Conservation (phyloP, 371 early-diverging fungal species). For the Fennellomyces sp. region DNA sequence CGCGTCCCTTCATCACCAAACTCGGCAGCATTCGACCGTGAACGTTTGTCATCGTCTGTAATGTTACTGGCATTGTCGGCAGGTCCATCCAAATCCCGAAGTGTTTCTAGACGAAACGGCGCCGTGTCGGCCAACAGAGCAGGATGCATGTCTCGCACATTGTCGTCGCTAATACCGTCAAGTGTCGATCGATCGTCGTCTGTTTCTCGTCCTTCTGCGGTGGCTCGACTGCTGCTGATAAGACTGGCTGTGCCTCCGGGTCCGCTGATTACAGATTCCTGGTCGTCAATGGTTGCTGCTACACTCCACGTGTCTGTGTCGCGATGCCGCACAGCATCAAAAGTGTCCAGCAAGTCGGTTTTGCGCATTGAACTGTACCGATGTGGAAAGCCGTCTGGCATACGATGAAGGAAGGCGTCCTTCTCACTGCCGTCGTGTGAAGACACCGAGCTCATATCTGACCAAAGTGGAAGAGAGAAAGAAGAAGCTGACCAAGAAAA, state of each 20-base stretch:
- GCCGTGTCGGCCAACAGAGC: slow-evolving; percentile 1
- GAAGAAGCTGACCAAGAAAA: background rate
- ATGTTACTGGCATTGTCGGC: slow-evolving; percentile 19
- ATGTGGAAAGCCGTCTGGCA: slow-evolving; percentile 29
- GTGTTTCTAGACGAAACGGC: slow-evolving; percentile 18
- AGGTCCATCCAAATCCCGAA: slow-evolving; percentile 25
- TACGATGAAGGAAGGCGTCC: slow-evolving; percentile 36
- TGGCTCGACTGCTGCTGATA: slow-evolving; percentile 25
- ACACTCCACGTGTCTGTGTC: slow-evolving; percentile 58
- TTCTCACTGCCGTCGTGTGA: slow-evolving; percentile 54
- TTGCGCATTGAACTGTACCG: slow-evolving; percentile 50
- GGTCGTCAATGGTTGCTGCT: slow-evolving; percentile 56
- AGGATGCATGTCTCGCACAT: background rate
- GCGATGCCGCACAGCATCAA: slow-evolving; percentile 32
- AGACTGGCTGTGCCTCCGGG: slow-evolving; percentile 38
- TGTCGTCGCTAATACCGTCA: slow-evolving; percentile 32
- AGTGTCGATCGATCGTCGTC: slow-evolving; percentile 32
- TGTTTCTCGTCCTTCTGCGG: slow-evolving; percentile 23
- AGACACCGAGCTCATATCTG: slow-evolving; percentile 47
- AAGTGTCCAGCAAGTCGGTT: slow-evolving; percentile 50
- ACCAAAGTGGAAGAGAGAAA: background rate
- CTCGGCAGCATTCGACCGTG: slow-evolving; percentile 52
- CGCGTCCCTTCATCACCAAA: slow-evolving; percentile 55
- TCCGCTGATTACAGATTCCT: slow-evolving; percentile 51
- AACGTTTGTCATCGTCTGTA: slow-evolving; percentile 39